Base-by-base conservation (phyloP, 345 rosid genomes). In the Adansonia digitata region DNA sequence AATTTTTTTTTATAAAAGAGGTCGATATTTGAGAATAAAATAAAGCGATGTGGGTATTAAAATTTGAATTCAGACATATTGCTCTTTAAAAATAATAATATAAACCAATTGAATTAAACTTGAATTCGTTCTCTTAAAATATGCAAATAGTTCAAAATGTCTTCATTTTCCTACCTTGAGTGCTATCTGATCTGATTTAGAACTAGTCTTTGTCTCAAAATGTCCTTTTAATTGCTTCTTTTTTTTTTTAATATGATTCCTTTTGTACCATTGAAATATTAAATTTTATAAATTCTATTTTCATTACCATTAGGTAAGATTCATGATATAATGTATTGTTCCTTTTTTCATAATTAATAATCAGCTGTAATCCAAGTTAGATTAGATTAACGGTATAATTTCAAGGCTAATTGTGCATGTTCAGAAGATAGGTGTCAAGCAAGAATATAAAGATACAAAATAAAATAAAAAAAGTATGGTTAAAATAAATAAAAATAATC, bases 121-220 rank as follows among this genome's bases (percentile, higher is more conserved):
- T 40, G 45, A 11, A 40, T 5, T 5, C 45, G 10, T 53, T 53
- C 20, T 14, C 24, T 53, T 53, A n/a, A 7, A 3, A 18, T 62
- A 7, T 62, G 13, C 40, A 60, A 56, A 56, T 14, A 62, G 2
- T 59, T 59, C 29, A n/a, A 59, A 59, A 12, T 27, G 3, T 13
- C 0, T 27, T 11, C 64, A 35, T 11, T 68, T 69, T 18, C 49
- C 18, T 15, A 11, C 2, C 22, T 56, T 73, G 14, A 73, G 48
- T 74, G 75, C 20, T 74, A 40, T 75, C n/a, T 63, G 61, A 45
- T 64, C 35, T 24, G 12, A 62, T 45, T 48, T 71, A 20, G 66
- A 59, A 78, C 15, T 26, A 9, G 34, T 29, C 49, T 11, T 48
- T 43, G 35, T 61, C 34, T 20, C 26, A 5, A 37, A n/a, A 52